phyloP scores from a whole-genome alignment of 2,329 filamentous ascomycete species.

The Claviceps sp. region DNA sequence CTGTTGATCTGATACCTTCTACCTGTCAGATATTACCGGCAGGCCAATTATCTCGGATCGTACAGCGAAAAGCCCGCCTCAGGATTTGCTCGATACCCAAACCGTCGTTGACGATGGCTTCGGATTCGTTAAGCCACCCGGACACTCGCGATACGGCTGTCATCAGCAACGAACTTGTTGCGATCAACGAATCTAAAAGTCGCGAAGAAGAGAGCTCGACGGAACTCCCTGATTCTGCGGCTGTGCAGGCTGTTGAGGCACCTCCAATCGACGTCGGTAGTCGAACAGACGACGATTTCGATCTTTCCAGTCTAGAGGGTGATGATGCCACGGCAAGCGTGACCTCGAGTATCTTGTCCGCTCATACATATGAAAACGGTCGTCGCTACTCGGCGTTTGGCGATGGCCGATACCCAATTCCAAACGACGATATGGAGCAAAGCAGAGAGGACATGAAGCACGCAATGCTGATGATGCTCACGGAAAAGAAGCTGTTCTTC shows the following conservation, averaged over 20 bases:
- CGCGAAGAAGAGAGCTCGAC: background rate
- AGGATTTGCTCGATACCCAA: background rate
- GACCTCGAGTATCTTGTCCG: conserved; percentile 7
- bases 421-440: conserved; percentile 25
- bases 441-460: conserved; percentile 27
- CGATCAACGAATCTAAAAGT: too few species aligned
- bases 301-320: conserved; percentile 2
- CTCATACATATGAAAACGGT: conserved; percentile 6
- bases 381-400: conserved; percentile 21
- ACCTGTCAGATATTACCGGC: background rate
- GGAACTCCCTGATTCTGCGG: background rate
- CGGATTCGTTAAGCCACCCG: background rate
- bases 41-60: background rate
- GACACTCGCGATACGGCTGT: too few species aligned
- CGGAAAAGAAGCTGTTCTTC: conserved; percentile 24
- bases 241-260: conserved; percentile 1
- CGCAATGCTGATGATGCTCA: conserved; percentile 21
- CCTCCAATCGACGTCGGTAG: background rate
- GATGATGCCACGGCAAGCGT: conserved; percentile 4
- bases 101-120: background rate
- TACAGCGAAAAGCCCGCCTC: background rate
- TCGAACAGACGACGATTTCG: conserved; percentile 4
- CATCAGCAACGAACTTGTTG: too few species aligned
- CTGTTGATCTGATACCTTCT: background rate
- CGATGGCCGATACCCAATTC: conserved; percentile 22